These are phyloP conservation scores for Phytopythium ostracodes DNA, from an alignment of 352 stramenopile genomes.

Conservation along the genomic window DNA sequence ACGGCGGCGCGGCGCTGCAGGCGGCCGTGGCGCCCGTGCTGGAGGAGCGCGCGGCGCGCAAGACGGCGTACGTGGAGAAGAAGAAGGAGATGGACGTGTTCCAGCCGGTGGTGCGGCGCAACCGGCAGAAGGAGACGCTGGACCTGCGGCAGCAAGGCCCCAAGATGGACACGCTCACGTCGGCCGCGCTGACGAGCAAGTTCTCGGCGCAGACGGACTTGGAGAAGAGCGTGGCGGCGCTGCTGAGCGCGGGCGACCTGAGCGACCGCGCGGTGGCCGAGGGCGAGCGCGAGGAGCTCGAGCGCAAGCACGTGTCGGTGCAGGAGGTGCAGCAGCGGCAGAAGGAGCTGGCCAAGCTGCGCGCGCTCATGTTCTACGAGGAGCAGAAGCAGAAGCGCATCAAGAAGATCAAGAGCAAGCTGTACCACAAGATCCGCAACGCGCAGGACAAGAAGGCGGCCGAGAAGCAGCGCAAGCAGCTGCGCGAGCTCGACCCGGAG, in stretches of 20 bases:
- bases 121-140: conserved; percentile 93
- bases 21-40: conserved; percentile 73
- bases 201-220: conserved; percentile 92
- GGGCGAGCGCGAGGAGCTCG: conserved; percentile 71
- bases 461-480: conserved; percentile 81
- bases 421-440: conserved; percentile 98
- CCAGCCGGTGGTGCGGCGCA: conserved; percentile 87
- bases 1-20: conserved; percentile 47
- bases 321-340: conserved; percentile 86
- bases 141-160: conserved; percentile 91
- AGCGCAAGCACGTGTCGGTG: conserved; percentile 60
- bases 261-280: conserved; percentile 54
- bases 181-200: conserved; percentile 87
- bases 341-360: conserved; percentile 94
- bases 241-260: conserved; percentile 60
- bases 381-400: conserved; percentile 97
- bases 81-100: conserved; percentile 88
- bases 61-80: conserved; percentile 89
- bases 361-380: conserved; percentile 98
- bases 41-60: conserved; percentile 83
- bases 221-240: conserved; percentile 73
- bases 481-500: conserved; percentile 75
- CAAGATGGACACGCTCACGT: conserved; percentile 75
- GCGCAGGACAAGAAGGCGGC: conserved; percentile 85
- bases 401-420: conserved; percentile 99